phyloP scores from a whole-genome alignment of 306 rosid species.

The Malus orientalis region DNA sequence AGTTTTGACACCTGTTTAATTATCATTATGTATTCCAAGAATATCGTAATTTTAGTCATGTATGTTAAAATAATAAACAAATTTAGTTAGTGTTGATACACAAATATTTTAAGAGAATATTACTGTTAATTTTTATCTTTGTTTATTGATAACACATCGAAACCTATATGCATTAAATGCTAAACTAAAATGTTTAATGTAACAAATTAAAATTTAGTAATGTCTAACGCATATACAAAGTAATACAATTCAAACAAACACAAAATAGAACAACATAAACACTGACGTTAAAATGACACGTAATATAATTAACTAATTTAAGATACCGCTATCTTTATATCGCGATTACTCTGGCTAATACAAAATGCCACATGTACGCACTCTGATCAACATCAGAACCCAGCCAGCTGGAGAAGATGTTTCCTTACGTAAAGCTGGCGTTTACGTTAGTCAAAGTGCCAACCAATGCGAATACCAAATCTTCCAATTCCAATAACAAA shows the following conservation, averaged over 20 bases:
- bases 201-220: neutral
- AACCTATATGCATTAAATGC: too few species aligned
- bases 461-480: neutral
- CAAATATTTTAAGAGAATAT: too few species aligned
- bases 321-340: fast-evolving
- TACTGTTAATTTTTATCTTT: too few species aligned
- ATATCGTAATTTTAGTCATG: neutral
- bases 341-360: neutral
- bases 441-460: neutral
- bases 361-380: neutral
- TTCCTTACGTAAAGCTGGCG: neutral
- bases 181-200: neutral
- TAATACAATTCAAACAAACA: neutral
- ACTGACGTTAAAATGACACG: neutral
- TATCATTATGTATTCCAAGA: too few species aligned
- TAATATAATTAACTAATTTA: fast-evolving
- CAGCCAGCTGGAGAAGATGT: neutral
- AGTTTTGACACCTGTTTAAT: too few species aligned
- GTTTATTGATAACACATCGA: neutral
- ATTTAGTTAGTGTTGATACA: neutral
- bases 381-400: neutral
- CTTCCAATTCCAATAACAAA: too few species aligned
- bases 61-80: neutral
- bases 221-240: neutral
- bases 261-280: neutral